Evolutionary conservation across 2,329 filamentous ascomycete species (phyloP).

Genomic region (Trichoderma koningiopsis): DNA sequence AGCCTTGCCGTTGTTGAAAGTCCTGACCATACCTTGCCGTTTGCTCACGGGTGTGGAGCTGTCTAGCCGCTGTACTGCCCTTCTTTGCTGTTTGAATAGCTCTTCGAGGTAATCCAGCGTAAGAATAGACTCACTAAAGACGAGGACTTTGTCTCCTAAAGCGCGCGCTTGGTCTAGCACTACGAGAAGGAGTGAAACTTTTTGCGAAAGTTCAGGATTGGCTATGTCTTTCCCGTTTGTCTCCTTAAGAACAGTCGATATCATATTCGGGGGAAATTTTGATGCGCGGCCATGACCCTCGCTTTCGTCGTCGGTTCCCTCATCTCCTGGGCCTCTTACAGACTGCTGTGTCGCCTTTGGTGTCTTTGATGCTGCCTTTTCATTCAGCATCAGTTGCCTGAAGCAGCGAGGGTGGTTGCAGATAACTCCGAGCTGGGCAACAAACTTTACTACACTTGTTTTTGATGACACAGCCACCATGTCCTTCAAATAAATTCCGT

Average conservation of each 20-base stretch:
- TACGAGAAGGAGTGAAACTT: constrained; percentile 64
- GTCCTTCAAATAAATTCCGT: constrained; percentile 51
- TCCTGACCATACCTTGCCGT: constrained; percentile 65
- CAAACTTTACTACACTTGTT: constrained; percentile 39
- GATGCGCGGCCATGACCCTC: not conserved
- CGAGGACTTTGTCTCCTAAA: constrained; percentile 71
- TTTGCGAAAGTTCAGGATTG: constrained; percentile 62
- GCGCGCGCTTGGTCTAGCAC: constrained; percentile 68
- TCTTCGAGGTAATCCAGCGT: constrained; percentile 70
- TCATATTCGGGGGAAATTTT: constrained; percentile 34
- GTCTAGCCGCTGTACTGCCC: constrained; percentile 64
- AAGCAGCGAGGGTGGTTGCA: constrained; percentile 57
- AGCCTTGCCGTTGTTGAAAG: constrained; percentile 69
- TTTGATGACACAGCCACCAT: constrained; percentile 9
- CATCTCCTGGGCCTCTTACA: not conserved
- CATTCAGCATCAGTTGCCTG: constrained; percentile 36
- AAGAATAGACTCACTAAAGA: constrained; percentile 75
- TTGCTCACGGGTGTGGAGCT: constrained; percentile 58
- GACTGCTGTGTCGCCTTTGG: constrained; percentile 6
- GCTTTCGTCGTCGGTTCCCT: not conserved
- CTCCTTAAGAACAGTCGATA: constrained; percentile 38
- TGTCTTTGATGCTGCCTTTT: not conserved
- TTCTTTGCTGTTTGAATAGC: constrained; percentile 53
- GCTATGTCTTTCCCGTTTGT: constrained; percentile 46
- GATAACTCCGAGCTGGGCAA: constrained; percentile 49